These are phyloP conservation scores for Magnusiomyces ingens DNA, from an alignment of 1,139 yeast genomes.

Conservation along the genomic window DNA sequence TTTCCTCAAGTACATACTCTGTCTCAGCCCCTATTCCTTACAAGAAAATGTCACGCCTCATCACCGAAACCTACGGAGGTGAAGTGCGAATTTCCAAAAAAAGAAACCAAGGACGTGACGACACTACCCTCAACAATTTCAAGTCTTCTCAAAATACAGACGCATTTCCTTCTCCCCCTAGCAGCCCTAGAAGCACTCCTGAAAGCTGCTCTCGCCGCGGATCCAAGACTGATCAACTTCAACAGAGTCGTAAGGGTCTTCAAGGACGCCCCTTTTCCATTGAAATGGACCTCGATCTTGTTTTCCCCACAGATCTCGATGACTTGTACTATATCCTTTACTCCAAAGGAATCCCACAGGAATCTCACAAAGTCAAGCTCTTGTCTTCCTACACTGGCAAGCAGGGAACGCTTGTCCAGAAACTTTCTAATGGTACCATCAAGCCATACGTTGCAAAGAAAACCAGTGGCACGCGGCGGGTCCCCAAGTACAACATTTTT, in stretches of 20 bases:
- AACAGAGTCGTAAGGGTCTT: neutral
- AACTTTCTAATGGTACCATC: neutral
- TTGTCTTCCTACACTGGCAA: neutral
- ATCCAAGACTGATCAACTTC: too few species aligned
- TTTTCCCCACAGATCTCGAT: conserved; percentile 12
- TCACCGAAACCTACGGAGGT: conserved; percentile 10
- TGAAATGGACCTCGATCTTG: conserved; percentile 13
- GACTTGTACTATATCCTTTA: conserved; percentile 11
- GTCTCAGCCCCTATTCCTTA: conserved; percentile 5
- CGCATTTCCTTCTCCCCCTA: too few species aligned
- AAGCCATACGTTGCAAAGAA: neutral
- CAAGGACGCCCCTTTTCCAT: conserved; percentile 15
- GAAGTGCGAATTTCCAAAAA: conserved; percentile 10
- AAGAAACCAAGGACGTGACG: conserved; percentile 9
- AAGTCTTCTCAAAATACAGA: too few species aligned
- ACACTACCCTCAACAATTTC: neutral
- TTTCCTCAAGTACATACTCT: conserved; percentile 8
- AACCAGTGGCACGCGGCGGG: neutral
- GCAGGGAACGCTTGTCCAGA: neutral
- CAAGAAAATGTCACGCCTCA: neutral
- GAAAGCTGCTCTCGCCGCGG: too few species aligned
- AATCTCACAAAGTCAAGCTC: conserved; percentile 12
- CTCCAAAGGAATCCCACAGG: conserved; percentile 5
- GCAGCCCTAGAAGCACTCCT: neutral
- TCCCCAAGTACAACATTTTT: conserved; percentile 7